These are phyloP conservation scores for Sambucus nigra DNA, from an alignment of 129 eudicot genomes.

Conservation along the genomic window DNA sequence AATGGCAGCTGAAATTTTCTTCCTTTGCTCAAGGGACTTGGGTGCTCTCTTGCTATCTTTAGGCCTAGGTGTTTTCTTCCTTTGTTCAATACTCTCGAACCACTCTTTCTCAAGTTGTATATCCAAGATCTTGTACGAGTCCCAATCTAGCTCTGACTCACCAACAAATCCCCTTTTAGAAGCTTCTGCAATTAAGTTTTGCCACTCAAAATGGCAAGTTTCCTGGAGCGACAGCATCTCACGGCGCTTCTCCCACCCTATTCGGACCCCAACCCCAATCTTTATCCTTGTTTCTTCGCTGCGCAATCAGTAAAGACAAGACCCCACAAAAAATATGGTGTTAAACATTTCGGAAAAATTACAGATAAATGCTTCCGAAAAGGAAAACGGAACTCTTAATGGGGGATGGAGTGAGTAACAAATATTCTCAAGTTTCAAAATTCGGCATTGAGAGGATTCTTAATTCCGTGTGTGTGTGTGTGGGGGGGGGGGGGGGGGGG, in stretches of 20 bases:
- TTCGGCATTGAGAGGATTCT: too few species aligned
- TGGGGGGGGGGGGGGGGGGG: too few species aligned
- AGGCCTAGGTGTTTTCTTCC: conserved; percentile 32
- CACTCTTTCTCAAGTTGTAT: conserved; percentile 52
- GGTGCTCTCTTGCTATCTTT: conserved; percentile 64
- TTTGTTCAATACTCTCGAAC: conserved; percentile 47
- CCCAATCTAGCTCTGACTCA: conserved; percentile 82
- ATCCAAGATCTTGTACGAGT: conserved; percentile 53
- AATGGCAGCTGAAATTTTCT: conserved; percentile 81
- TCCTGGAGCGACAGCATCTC: conserved; percentile 47
- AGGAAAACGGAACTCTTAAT: too few species aligned
- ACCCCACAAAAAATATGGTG: neutral
- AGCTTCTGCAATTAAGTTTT: conserved; percentile 64
- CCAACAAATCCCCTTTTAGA: conserved; percentile 58
- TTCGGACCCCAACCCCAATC: conserved; percentile 65
- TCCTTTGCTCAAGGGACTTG: conserved; percentile 68
- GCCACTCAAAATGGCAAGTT: conserved; percentile 69
- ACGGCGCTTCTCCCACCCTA: conserved; percentile 59
- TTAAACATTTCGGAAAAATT: too few species aligned
- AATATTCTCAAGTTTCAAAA: too few species aligned
- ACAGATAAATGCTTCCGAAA: too few species aligned
- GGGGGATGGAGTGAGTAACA: too few species aligned
- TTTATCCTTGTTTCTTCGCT: conserved; percentile 66
- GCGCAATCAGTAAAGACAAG: conserved; percentile 2
- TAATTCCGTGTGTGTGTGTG: too few species aligned